These are phyloP conservation scores for Murraya paniculata DNA, from an alignment of 345 rosid genomes.

Conservation along the genomic window DNA sequence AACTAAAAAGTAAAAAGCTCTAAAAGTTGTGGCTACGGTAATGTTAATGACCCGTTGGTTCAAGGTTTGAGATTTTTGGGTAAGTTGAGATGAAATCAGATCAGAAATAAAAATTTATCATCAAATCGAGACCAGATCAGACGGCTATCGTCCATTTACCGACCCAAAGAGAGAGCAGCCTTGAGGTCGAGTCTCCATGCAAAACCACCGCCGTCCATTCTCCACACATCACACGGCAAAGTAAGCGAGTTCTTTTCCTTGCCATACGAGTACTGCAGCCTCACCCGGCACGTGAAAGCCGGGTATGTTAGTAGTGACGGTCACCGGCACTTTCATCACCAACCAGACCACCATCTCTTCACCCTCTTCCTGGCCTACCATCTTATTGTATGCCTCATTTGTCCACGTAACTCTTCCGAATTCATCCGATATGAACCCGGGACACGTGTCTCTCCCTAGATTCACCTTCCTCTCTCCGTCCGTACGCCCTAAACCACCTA, in stretches of 20 bases:
- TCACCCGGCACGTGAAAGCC: conserved; percentile 72
- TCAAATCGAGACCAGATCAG: background rate
- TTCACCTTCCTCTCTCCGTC: conserved; percentile 53
- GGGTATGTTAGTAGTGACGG: conserved; percentile 29
- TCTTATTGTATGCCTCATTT: conserved; percentile 57
- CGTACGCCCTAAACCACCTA: conserved; percentile 48
- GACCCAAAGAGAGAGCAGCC: conserved; percentile 67
- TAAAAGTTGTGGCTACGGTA: background rate
- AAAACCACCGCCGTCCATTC: conserved; percentile 69
- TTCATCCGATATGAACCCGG: conserved; percentile 71
- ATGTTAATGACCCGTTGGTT: background rate
- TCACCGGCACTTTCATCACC: conserved; percentile 50
- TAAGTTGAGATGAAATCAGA: background rate
- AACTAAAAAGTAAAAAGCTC: background rate
- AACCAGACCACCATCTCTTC: conserved; percentile 53
- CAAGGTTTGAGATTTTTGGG: background rate
- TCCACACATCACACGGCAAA: conserved; percentile 86
- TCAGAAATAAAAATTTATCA: background rate
- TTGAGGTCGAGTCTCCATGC: conserved; percentile 87
- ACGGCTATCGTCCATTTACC: conserved; percentile 18
- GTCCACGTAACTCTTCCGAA: conserved; percentile 70
- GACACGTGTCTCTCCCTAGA: conserved; percentile 72
- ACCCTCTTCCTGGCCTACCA: conserved; percentile 42
- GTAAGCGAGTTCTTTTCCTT: conserved; percentile 52
- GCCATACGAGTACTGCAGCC: conserved; percentile 56